Base-by-base conservation (phyloP, 306 rosid genomes). In the Nissolia schottii region DNA sequence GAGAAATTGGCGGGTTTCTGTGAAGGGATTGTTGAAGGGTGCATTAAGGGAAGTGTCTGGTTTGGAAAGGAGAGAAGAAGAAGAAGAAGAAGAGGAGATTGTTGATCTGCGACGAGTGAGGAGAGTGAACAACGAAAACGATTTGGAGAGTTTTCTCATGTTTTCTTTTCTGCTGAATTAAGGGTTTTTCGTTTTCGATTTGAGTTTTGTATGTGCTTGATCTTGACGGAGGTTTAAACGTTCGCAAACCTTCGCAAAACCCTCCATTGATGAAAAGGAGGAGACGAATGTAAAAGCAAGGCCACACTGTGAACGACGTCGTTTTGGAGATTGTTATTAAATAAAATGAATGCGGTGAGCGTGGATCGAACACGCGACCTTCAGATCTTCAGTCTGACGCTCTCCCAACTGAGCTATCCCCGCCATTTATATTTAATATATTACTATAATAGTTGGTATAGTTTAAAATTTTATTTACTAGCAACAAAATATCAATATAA, bases 131-230 rank as follows among this genome's bases (percentile, higher is more conserved):
- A 87, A 70, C 7, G 88, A 29, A 57, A 85, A 25, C 38, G 93
- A 78, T 38, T 51, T 74, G 35, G 46, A 40, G 51, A 87, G 64
- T 32, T 78, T 90, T 78, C 87, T 88, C 97, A 90, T 93, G 78
- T 63, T 67, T 43, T 61, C 11, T 41, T 84, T n/a, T n/a, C n/a
- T n/a, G 67, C 72, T 64, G 53, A 59, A 11, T 59, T 12, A 25
- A 3, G 15, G 46, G 18, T n/a, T 50, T 56, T 50, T 43, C 46
- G 34, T 11, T 43, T 0, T 24, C 3, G 22, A 43, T 1, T 4
- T n/a, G 18, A 41, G 50, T 43, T 43, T 43, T 45, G 7, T n/a
- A 11, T 15, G 22, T 45, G n/a, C n/a, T n/a, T n/a, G n/a, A n/a
- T n/a, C n/a, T n/a, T 45, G 51, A 45, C 6, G 8, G 22, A n/a